A percentile compares a stretch with the other conserved stretches of the same genome.
Conservation (phyloP, 768 basidiomycete genomes). For the Leccinum rimulosum region DNA sequence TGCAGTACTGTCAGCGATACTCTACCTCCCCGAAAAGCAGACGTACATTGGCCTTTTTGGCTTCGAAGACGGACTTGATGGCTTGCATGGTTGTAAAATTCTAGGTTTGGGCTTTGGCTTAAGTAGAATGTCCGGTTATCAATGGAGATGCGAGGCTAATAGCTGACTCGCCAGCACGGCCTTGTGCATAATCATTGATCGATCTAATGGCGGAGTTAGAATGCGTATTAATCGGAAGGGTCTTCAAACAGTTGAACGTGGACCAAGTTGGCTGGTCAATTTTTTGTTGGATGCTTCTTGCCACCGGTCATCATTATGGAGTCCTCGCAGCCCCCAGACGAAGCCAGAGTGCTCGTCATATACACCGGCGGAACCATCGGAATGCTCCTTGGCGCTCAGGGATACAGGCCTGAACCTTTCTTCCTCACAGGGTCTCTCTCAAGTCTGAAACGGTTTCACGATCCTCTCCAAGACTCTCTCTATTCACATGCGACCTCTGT, state of each 20-base stretch:
- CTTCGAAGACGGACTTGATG: conserved; percentile 27
- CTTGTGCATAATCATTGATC: not conserved
- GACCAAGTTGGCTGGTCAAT: not conserved
- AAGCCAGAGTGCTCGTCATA: conserved; percentile 80
- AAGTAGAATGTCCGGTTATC: not conserved
- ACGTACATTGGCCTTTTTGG: conserved; percentile 22
- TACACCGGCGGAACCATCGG: conserved; percentile 92
- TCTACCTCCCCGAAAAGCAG: not conserved
- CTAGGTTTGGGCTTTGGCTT: not conserved
- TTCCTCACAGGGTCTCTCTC: conserved; percentile 83
- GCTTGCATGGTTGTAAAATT: conserved; percentile 19
- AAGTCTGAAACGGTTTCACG: conserved; percentile 87
- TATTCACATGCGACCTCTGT: conserved; percentile 81
- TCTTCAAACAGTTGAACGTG: not conserved
- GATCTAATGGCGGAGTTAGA: not conserved
- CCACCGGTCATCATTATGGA: conserved; percentile 43
- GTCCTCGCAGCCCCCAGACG: conserved; percentile 49
- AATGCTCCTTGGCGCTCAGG: conserved; percentile 74
- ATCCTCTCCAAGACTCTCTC: conserved; percentile 82
- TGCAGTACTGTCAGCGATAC: conserved; percentile 11
- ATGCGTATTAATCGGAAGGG: not conserved
- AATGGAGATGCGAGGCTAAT: not conserved
- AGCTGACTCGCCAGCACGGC: no score
- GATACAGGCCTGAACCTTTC: conserved; percentile 83
- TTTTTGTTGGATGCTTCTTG: not conserved